These are phyloP conservation scores for Verruconis gallopava DNA, from an alignment of 2,329 filamentous ascomycete species.

Conservation along the genomic window DNA sequence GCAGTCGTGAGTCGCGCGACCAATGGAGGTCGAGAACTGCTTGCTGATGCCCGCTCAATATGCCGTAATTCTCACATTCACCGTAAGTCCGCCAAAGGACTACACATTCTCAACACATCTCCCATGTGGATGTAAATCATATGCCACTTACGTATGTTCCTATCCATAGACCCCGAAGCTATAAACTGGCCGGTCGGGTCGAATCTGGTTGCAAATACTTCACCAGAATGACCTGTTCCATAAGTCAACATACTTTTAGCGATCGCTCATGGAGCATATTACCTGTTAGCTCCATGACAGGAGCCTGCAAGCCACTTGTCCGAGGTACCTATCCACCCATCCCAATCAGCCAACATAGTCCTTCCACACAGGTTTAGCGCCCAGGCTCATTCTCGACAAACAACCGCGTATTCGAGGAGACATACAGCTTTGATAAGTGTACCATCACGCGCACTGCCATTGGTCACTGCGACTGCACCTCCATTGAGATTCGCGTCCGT, in stretches of 20 bases:
- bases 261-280: constrained; percentile 25
- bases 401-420: constrained; percentile 33
- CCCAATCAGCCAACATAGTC: constrained; percentile 17
- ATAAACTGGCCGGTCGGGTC: constrained; percentile 79
- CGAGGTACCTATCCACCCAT: constrained; percentile 48
- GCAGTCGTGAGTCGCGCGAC: constrained; percentile 82
- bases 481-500: constrained; percentile 43
- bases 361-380: constrained; percentile 10
- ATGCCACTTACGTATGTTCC: constrained; percentile 59
- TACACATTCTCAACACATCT: constrained; percentile 23
- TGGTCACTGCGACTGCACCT: constrained; percentile 44
- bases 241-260: constrained; percentile 10
- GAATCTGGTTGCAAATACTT: constrained; percentile 84
- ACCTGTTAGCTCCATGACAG: constrained; percentile 86
- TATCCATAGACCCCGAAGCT: constrained; percentile 90
- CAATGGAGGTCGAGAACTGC: constrained; percentile 88
- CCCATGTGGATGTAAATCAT: background rate
- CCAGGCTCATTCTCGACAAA: constrained; percentile 31
- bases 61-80: constrained; percentile 86
- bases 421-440: constrained; percentile 55
- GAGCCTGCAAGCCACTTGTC: constrained; percentile 73
- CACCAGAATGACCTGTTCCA: constrained; percentile 49
- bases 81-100: constrained; percentile 92
- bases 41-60: constrained; percentile 77
- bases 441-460: constrained; percentile 44